Evolutionary conservation across 1,284 basidiomycete species (phyloP), one percentile per base, ranked within the genome.

Genomic region (Fomitopsis betulina): DNA sequence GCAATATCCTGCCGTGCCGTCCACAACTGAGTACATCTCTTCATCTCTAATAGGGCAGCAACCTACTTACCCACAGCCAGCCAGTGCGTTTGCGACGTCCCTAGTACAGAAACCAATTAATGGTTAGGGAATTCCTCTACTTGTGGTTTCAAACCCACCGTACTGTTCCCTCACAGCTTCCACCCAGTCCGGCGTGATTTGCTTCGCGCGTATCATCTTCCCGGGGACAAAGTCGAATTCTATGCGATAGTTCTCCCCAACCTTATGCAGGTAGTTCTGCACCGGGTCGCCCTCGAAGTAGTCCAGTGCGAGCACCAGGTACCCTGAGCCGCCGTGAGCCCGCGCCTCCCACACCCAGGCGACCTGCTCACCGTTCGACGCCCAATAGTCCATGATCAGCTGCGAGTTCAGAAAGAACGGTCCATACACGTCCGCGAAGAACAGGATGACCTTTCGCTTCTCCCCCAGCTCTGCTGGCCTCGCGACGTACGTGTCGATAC

Each of bases 261-360:
- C 68, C 52, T 77, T 71, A 37, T 70, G 69, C 15, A 75, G 69
- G n/a, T 75, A 66, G 19, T 71, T 55, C 2, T 64, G 60, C 45
- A 83, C 58, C 8, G 76, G 70, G 58, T 84, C 81, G 6, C 83
- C 83, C 60, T 83, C 75, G 67, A 85, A 82, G 65, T 83, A 85
- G 60, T 85, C 83, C 38, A 78, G 67, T 1, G 81, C 82, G 9
- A 83, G 68, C 1, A 85, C 81, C 49, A 72, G 70, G 66, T 77
- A 84, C 0, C 83, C 83, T 84, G 55, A 5, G 10, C 6, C 27
- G 17, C 33, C 35, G 19, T 40, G 5, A 53, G 32, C 25, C n/a
- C 35, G 47, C 13, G 8, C 30, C 9, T 35, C 30, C 17, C 23
- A 21, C 30, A 17, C 27, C 15, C 10, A 23, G 8, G 8, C 15